These are phyloP conservation scores for Diaporthe eres DNA, from an alignment of 2,329 filamentous ascomycete genomes.

Conservation along the genomic window DNA sequence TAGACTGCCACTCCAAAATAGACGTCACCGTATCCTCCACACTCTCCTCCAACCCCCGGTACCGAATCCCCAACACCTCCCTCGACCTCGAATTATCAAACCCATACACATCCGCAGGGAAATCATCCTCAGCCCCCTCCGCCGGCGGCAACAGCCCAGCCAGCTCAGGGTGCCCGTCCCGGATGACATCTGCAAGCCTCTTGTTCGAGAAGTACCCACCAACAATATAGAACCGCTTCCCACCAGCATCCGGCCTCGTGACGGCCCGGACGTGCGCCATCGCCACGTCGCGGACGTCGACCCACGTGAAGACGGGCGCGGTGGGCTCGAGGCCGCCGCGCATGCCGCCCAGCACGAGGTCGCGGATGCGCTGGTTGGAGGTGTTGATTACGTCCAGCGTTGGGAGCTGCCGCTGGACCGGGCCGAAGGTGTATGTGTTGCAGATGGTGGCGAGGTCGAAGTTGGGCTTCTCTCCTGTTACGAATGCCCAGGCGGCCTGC, in stretches of 20 bases:
- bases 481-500: slow-evolving; percentile 75
- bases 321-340: slow-evolving; percentile 63
- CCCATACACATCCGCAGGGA: slow-evolving; percentile 64
- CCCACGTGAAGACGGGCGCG: slow-evolving; percentile 48
- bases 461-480: slow-evolving; percentile 66
- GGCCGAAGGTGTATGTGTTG: slow-evolving; percentile 74
- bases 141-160: slow-evolving; percentile 58
- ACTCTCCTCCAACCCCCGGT: slow-evolving; percentile 69
- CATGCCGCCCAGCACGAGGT: slow-evolving; percentile 74
- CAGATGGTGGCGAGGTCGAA: slow-evolving; percentile 75
- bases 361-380: slow-evolving; percentile 77
- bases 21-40: slow-evolving; percentile 71
- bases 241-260: not conserved
- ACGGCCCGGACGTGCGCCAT: slow-evolving; percentile 35
- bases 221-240: slow-evolving; percentile 65
- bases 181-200: slow-evolving; percentile 59
- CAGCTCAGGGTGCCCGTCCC: slow-evolving; percentile 64
- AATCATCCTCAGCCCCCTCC: slow-evolving; percentile 43
- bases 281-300: slow-evolving; percentile 44
- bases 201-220: slow-evolving; percentile 63
- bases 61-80: slow-evolving; percentile 72
- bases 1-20: slow-evolving; percentile 47
- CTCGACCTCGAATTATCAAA: slow-evolving; percentile 69
- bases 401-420: slow-evolving; percentile 74
- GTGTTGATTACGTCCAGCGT: slow-evolving; percentile 77